Percentiles rank a stretch among this genome's conserved stretches.
phyloP scores from a whole-genome alignment of 1,284 basidiomycete species.

The Exsudoporus floridanus region DNA sequence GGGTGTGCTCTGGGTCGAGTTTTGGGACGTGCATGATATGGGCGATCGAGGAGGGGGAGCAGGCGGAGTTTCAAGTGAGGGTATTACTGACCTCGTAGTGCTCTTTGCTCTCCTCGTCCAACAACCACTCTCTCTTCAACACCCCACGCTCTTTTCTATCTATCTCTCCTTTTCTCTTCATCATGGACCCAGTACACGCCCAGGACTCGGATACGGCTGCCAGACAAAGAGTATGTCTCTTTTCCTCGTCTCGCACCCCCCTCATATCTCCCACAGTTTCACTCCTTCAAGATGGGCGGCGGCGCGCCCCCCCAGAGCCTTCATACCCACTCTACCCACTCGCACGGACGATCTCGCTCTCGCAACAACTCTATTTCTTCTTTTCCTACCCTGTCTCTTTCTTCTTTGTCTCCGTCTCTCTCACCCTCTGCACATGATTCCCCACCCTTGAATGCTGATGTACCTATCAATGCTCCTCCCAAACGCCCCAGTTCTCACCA shows the following conservation, averaged over 20 bases:
- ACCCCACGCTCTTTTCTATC: constrained; percentile 38
- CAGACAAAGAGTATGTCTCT: constrained; percentile 44
- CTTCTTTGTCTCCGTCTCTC: constrained; percentile 38
- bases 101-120: constrained; percentile 14
- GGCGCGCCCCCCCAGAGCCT: constrained; percentile 35
- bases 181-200: constrained; percentile 24
- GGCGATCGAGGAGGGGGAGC: neutral
- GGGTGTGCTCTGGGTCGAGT: constrained; percentile 48
- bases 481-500: constrained; percentile 74
- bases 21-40: constrained; percentile 23
- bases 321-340: constrained; percentile 37
- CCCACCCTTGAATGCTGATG: constrained; percentile 29
- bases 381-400: constrained; percentile 36
- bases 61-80: neutral
- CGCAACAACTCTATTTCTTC: constrained; percentile 52
- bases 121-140: constrained; percentile 30
- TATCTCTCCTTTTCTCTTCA: neutral
- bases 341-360: constrained; percentile 69
- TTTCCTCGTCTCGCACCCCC: neutral
- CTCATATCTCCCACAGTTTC: constrained; percentile 46
- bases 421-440: constrained; percentile 37
- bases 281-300: constrained; percentile 60
- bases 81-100: neutral
- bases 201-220: constrained; percentile 40
- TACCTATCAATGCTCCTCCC: constrained; percentile 35